These are phyloP conservation scores for Sclerotinia nivalis DNA, from an alignment of 2,329 filamentous ascomycete species.

Conservation along the genomic window DNA sequence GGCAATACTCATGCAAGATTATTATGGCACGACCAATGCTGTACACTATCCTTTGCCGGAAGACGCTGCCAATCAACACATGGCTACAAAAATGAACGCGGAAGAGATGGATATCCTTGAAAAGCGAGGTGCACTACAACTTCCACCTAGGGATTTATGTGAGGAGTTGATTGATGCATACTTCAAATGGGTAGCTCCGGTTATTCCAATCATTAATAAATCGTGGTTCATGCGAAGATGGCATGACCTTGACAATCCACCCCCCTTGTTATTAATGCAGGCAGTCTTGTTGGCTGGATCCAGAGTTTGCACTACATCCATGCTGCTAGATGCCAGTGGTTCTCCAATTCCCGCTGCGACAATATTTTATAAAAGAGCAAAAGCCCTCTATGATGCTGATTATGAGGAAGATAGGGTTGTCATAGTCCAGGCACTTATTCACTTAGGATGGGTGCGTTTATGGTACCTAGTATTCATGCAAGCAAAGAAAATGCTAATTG, in stretches of 20 bases:
- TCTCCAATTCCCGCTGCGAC: conserved; percentile 93
- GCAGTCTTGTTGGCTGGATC: conserved; percentile 94
- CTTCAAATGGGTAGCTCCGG: conserved; percentile 94
- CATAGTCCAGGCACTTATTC: conserved; percentile 86
- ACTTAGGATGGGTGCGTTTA: conserved; percentile 80
- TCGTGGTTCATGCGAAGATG: conserved; percentile 94
- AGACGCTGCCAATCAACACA: conserved; percentile 80
- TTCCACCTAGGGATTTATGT: conserved; percentile 83
- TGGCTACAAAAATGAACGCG: conserved; percentile 88
- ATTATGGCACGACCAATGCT: conserved; percentile 86
- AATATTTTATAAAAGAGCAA: conserved; percentile 96
- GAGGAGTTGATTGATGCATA: conserved; percentile 94
- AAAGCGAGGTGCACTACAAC: conserved; percentile 85
- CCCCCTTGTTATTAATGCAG: conserved; percentile 87
- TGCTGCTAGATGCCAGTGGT: conserved; percentile 93
- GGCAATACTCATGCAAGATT: conserved; percentile 91
- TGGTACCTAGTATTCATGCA: neutral
- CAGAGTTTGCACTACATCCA: conserved; percentile 86
- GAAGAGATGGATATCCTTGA: conserved; percentile 95
- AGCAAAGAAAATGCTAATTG: neutral
- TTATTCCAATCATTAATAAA: conserved; percentile 90
- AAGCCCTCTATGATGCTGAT: conserved; percentile 93
- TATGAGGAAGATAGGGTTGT: conserved; percentile 97
- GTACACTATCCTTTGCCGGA: conserved; percentile 97
- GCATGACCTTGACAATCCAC: conserved; percentile 86